Base-by-base conservation (phyloP, 108 stramenopile genomes). In the Conticribra weissflogii region DNA sequence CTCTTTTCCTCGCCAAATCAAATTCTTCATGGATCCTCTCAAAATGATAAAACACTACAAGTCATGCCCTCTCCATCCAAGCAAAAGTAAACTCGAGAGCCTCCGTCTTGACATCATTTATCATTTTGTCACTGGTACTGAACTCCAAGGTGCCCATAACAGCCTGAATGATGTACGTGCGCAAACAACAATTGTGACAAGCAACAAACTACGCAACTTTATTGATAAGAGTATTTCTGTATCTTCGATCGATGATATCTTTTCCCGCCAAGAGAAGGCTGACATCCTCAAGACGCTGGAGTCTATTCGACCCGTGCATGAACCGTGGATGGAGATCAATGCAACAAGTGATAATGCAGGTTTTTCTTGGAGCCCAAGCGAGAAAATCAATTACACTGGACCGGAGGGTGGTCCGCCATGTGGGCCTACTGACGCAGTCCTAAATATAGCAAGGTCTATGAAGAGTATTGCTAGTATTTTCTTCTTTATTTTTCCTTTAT, bases 111-210 rank as follows among this genome's bases (percentile, higher is more conserved):
- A 27, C 22, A 28, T 8, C 29, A 27, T 55, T 7, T 67, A 49
- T 28, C 41, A 57, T 15, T 67, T 52, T 18, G 15, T 67, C 23
- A 31, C 3, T n/a, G 63, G 63, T 3, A 3, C 19, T 3, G 41
- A 67, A 17, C 21, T 67, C 2, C 41, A 67, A 18, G 66, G 66
- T 3, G 66, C 66, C 7, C 66, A 67, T 24, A 24, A 54, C 29
- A 56, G 34, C 24, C 25, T 67, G 34, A 27, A 32, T 17, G 66
- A 67, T 45, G 7, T 24, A 3, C 15, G 16, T 3, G 66, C 53
- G 21, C 53, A 67, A 9, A 56, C 54, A 23, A 53, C 50, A 24
- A 22, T 55, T 22, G 21, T 67, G 2, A 45, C 21, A 2, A 3
- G 29, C 16, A 3, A 41, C 3, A 2, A 45, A 2, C 24, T 67